These are phyloP conservation scores for Geranomyces variabilis DNA, from an alignment of 192 early-diverging fungal species.

Conservation along the genomic window DNA sequence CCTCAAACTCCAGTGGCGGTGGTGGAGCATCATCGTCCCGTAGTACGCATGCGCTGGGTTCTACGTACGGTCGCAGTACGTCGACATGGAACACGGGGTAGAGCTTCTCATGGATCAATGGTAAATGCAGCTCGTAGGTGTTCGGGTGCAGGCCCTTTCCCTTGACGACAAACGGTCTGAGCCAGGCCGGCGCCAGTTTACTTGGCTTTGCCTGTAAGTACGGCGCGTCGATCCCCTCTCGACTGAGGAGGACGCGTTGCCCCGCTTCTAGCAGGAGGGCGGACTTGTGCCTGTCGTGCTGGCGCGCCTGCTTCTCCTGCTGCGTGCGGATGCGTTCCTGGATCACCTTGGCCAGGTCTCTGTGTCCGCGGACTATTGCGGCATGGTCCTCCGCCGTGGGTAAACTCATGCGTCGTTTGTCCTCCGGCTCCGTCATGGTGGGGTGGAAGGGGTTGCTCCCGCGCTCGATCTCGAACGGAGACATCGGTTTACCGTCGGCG, in stretches of 20 bases:
- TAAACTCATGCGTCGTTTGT: neutral
- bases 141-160: conserved; percentile 10
- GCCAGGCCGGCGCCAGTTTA: neutral
- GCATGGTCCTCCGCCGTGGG: neutral
- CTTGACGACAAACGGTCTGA: conserved; percentile 2
- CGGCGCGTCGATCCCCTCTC: neutral
- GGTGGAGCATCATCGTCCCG: neutral
- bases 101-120: neutral
- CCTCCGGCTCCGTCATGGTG: neutral
- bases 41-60: neutral
- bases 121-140: conserved; percentile 8
- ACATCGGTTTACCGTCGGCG: neutral
- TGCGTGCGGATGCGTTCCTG: neutral
- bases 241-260: neutral
- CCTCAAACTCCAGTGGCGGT: neutral
- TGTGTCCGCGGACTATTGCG: neutral
- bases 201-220: neutral
- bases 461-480: conserved; percentile 15
- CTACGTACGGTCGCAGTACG: neutral
- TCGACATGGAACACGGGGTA: conserved; percentile 19
- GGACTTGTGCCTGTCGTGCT: neutral
- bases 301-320: conserved; percentile 8
- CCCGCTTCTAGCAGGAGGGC: neutral
- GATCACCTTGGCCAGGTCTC: neutral
- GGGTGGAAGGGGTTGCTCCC: neutral